Base-by-base conservation (phyloP, 2,329 filamentous ascomycete species). In the Trichoderma breve region DNA sequence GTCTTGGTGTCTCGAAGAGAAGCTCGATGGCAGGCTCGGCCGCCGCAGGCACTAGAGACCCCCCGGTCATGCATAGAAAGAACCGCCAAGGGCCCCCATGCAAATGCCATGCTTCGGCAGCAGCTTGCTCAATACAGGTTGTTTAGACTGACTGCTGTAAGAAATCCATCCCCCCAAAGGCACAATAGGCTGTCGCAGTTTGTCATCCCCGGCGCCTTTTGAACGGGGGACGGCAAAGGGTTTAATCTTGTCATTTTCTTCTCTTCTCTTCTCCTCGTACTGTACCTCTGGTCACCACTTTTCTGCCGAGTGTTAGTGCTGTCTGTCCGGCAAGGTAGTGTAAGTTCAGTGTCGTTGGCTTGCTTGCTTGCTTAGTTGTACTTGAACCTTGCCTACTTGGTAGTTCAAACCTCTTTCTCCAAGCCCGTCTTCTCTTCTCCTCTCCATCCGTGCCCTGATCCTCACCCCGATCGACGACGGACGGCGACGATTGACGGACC, bases 401-500 rank as follows among this genome's bases (percentile, higher is more conserved):
- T 34, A 21, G 55, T 47, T n/a, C 34, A 30, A 67, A 30, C 30
- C 32, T 58, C 32, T 6, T 47, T 34, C 18, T 34, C 62, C 36
- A 64, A 64, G 39, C 30, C 55, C 36, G 24, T 21, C 36, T 26
- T 28, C 14, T 28, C 24, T 43, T 69, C 66, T 43, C 34, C 36
- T 69, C 36, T 58, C 55, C 55, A 61, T 47, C 66, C 39, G 66
- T 51, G 66, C 66, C 39, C 55, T 58, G 26, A 39, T 67, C 47
- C 30, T 28, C 53, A 34, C 30, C 26, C 55, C 66, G 66, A 69
- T 69, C 66, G 66, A 69, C 66, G 36, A 51, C 24, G 26, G n/a
- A 67, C 36, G 39, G 66, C 66, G 36, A 69, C 66, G 66, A 69
- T 69, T 43, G 66, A 69, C 66, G 66, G 66, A 61, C 66, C 36